Conservation (phyloP, 768 basidiomycete species). For the Boletus fagicola region DNA sequence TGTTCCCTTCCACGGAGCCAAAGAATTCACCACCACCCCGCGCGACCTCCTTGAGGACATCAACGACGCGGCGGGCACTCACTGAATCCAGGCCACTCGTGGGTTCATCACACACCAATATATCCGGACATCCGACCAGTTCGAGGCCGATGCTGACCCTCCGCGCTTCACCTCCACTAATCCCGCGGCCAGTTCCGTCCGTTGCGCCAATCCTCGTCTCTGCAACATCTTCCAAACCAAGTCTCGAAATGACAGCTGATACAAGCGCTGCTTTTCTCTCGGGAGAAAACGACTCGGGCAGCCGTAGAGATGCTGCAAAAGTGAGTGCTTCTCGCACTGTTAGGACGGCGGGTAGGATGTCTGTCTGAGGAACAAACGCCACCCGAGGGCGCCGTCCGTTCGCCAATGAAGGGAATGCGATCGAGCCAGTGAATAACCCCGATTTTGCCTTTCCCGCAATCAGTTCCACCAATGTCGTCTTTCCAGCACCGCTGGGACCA, state of each 20-base stretch:
- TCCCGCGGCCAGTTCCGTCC: constrained; percentile 72
- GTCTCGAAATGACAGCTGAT: constrained; percentile 65
- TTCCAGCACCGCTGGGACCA: constrained; percentile 91
- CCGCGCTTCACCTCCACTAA: constrained; percentile 90
- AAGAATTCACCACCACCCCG: constrained; percentile 37
- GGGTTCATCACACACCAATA: constrained; percentile 87
- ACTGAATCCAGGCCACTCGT: constrained; percentile 83
- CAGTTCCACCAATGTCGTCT: constrained; percentile 89
- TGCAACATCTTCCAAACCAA: constrained; percentile 70
- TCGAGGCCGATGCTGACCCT: constrained; percentile 89
- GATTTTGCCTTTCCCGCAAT: constrained; percentile 81
- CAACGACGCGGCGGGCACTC: constrained; percentile 78
- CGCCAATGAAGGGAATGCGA: constrained; percentile 49
- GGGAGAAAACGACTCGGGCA: constrained; percentile 69
- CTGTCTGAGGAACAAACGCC: constrained; percentile 87
- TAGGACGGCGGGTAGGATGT: constrained; percentile 75
- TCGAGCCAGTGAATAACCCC: constrained; percentile 63
- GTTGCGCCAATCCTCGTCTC: constrained; percentile 66
- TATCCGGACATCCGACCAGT: constrained; percentile 79
- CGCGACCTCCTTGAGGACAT: constrained; percentile 72
- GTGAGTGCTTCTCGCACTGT: constrained; percentile 79
- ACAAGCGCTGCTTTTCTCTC: constrained; percentile 68
- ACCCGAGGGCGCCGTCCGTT: constrained; percentile 49
- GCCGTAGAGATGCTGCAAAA: constrained; percentile 81
- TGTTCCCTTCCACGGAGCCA: constrained; percentile 27